A percentile compares a stretch with the other conserved stretches of the same genome.
These are phyloP conservation scores for Aquilaria agallochum DNA, from an alignment of 441 rosid species.

Conservation along the genomic window DNA sequence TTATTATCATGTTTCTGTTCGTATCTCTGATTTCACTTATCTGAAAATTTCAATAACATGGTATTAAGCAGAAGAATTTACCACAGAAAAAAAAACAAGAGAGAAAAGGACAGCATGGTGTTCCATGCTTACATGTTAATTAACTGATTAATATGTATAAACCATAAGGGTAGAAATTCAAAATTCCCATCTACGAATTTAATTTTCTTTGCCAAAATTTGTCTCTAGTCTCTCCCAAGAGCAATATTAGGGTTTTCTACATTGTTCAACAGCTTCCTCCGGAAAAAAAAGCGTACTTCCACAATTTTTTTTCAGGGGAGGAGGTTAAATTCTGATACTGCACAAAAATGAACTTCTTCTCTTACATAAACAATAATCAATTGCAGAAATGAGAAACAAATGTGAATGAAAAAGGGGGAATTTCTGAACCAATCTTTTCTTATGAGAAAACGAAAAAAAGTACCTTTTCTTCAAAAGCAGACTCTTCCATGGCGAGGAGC, in stretches of 20 bases:
- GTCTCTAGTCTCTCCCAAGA: too few species aligned
- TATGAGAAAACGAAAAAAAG: not conserved
- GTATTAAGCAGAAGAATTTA: not conserved
- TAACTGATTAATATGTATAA: not conserved
- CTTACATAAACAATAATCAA: not conserved
- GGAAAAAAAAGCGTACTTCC: not conserved
- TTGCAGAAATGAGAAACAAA: not conserved
- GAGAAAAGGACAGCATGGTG: not conserved
- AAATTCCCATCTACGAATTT: too few species aligned
- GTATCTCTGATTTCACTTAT: slow-evolving; percentile 70
- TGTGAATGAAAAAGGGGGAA: not conserved
- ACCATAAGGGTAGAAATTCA: not conserved
- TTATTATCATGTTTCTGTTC: slow-evolving; percentile 53
- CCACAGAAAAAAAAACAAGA: not conserved
- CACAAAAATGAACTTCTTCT: not conserved
- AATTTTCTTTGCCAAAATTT: too few species aligned
- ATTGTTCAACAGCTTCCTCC: too few species aligned
- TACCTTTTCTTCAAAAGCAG: slow-evolving; percentile 66
- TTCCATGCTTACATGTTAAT: not conserved
- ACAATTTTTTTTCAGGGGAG: not conserved
- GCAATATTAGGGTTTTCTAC: too few species aligned
- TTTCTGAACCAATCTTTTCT: not conserved
- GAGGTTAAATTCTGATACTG: too few species aligned
- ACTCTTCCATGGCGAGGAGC: slow-evolving; percentile 75
- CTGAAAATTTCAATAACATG: slow-evolving; percentile 33